phyloP scores from a whole-genome alignment of 495 filamentous ascomycete species.

The Neurospora intermedia region DNA sequence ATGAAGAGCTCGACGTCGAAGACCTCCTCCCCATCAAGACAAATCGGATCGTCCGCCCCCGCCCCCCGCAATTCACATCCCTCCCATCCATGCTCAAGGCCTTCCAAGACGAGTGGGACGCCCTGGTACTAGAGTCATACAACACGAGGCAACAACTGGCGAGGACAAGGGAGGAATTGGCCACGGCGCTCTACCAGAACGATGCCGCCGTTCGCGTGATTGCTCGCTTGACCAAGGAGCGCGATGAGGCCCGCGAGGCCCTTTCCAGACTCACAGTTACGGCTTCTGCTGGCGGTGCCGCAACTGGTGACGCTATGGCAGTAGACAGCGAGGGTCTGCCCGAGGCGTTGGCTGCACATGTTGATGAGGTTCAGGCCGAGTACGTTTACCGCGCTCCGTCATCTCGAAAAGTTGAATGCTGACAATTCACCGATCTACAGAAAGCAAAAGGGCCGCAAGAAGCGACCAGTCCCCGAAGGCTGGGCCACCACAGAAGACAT shows the following conservation, averaged over 20 bases:
- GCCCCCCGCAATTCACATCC: conserved; percentile 90
- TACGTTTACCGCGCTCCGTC: conserved; percentile 31
- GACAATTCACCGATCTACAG: conserved; percentile 33
- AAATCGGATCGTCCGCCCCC: conserved; percentile 68
- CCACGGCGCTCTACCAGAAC: conserved; percentile 87
- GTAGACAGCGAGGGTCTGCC: conserved; percentile 68
- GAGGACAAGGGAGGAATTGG: conserved; percentile 86
- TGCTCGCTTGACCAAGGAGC: conserved; percentile 73
- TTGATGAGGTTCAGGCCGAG: conserved; percentile 69
- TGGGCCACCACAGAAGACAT: conserved; percentile 75
- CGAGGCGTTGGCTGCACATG: conserved; percentile 57
- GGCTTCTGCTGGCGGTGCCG: conserved; percentile 34
- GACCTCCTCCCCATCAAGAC: conserved; percentile 84
- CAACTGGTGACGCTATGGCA: conserved; percentile 77
- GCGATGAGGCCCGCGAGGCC: conserved; percentile 90
- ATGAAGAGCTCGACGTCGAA: conserved; percentile 74
- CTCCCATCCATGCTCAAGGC: conserved; percentile 90
- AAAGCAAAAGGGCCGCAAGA: conserved; percentile 73
- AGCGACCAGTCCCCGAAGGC: conserved; percentile 70
- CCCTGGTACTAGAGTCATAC: conserved; percentile 80
- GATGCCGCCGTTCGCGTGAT: conserved; percentile 93
- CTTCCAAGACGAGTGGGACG: conserved; percentile 99
- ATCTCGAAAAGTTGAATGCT: conserved; percentile 1
- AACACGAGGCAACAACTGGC: conserved; percentile 77
- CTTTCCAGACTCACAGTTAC: conserved; percentile 72